Conservation (phyloP, 73 alveolate genomes). For the Uronychia setigera region DNA sequence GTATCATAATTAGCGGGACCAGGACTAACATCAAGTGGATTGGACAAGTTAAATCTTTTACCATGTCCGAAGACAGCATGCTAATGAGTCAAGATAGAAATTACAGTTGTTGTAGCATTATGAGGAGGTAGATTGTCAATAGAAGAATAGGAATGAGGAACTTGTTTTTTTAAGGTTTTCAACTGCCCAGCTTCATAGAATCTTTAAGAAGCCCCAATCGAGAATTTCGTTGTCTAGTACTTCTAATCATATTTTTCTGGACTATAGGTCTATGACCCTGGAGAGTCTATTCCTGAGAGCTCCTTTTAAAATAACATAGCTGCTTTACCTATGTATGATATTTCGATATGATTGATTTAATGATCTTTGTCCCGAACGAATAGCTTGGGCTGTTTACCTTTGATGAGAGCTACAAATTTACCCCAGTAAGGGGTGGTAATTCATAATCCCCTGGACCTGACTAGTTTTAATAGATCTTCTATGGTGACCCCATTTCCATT, state of each 20-base stretch:
- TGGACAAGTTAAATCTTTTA: background rate
- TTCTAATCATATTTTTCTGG: background rate
- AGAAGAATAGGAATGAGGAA: background rate
- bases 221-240: background rate
- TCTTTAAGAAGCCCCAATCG: background rate
- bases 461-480: background rate
- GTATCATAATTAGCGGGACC: background rate
- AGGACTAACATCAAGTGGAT: background rate
- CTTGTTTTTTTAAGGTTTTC: background rate
- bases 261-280: background rate
- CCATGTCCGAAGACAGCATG: background rate
- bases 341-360: background rate
- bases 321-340: background rate
- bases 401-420: background rate
- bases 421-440: background rate
- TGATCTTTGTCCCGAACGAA: background rate
- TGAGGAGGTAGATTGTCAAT: background rate
- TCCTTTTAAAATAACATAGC: background rate
- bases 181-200: background rate
- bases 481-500: background rate
- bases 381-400: background rate
- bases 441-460: constrained; percentile 16
- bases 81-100: background rate
- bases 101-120: background rate
- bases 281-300: background rate